Percentiles rank a stretch among this genome's conserved stretches.
phyloP scores from a whole-genome alignment of 1,139 yeast species.

The Yamadazyma blattariae region DNA sequence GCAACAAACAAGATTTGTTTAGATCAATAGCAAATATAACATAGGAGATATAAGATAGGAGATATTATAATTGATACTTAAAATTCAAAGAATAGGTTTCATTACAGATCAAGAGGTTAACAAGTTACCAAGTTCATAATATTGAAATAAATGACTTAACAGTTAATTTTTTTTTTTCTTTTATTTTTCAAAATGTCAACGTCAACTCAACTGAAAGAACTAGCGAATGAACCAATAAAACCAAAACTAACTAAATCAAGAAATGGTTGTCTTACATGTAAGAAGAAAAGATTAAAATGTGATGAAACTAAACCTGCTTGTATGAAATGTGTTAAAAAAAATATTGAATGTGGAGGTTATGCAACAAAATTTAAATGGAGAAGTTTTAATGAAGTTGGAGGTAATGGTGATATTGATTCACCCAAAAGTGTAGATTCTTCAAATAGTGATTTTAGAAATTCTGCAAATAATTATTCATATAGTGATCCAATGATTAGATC shows the following conservation, averaged over 20 bases:
- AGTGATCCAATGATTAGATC: not conserved
- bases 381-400: conserved; percentile 38
- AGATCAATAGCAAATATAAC: no score
- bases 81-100: no score
- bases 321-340: conserved; percentile 28
- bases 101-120: no score
- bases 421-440: not conserved
- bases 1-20: no score
- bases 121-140: no score
- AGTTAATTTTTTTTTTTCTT: no score
- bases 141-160: no score
- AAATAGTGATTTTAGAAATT: not conserved
- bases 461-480: not conserved
- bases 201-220: conserved; percentile 2
- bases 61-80: no score
- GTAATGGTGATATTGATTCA: not conserved
- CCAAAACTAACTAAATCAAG: conserved; percentile 19
- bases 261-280: conserved; percentile 33
- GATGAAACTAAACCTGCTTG: conserved; percentile 46
- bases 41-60: no score
- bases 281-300: conserved; percentile 36
- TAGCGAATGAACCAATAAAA: conserved; percentile 4
- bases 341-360: conserved; percentile 47
- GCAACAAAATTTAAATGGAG: conserved; percentile 65
- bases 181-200: conserved; percentile 4